Conservation (phyloP, 805 yeast species). For the Phaffomyces opuntiae region DNA sequence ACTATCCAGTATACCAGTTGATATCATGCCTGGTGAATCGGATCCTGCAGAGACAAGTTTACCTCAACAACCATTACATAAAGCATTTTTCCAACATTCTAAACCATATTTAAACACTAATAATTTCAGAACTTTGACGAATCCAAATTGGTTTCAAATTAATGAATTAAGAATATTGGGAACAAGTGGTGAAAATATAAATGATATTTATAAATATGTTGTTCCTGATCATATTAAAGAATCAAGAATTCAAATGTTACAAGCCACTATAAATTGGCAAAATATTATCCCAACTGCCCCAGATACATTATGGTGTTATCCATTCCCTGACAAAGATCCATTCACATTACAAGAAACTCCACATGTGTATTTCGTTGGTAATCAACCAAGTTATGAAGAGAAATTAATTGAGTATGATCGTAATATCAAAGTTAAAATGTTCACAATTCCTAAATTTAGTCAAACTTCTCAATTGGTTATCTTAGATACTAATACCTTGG, state of each 20-base stretch:
- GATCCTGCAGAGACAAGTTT: slow-evolving; percentile 83
- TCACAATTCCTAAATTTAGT: slow-evolving; percentile 67
- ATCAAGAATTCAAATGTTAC: slow-evolving; percentile 48
- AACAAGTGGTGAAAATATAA: slow-evolving; percentile 78
- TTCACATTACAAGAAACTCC: slow-evolving; percentile 75
- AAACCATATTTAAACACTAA: slow-evolving; percentile 33
- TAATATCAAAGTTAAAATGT: slow-evolving; percentile 39
- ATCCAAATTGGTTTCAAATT: slow-evolving; percentile 68
- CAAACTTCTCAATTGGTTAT: slow-evolving; percentile 59
- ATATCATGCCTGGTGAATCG: slow-evolving; percentile 73
- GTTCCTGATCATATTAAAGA: slow-evolving; percentile 30
- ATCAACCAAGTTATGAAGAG: slow-evolving; percentile 59
- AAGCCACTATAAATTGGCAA: slow-evolving; percentile 72
- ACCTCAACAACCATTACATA: slow-evolving; percentile 90
- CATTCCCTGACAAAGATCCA: slow-evolving; percentile 73
- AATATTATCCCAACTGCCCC: slow-evolving; percentile 93
- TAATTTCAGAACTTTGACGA: slow-evolving; percentile 42
- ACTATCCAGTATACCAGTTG: slow-evolving; percentile 55
- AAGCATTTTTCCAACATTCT: slow-evolving; percentile 52
- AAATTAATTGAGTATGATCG: slow-evolving; percentile 31
- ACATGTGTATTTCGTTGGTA: slow-evolving; percentile 81
- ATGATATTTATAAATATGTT: slow-evolving; percentile 68
- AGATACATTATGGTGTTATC: slow-evolving; percentile 88
- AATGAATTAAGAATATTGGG: slow-evolving; percentile 56
- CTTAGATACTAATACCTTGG: slow-evolving; percentile 50